A percentile compares a stretch with the other conserved stretches of the same genome.
Conservation (phyloP, 192 early-diverging fungal genomes). For the Coemansia sp. region DNA sequence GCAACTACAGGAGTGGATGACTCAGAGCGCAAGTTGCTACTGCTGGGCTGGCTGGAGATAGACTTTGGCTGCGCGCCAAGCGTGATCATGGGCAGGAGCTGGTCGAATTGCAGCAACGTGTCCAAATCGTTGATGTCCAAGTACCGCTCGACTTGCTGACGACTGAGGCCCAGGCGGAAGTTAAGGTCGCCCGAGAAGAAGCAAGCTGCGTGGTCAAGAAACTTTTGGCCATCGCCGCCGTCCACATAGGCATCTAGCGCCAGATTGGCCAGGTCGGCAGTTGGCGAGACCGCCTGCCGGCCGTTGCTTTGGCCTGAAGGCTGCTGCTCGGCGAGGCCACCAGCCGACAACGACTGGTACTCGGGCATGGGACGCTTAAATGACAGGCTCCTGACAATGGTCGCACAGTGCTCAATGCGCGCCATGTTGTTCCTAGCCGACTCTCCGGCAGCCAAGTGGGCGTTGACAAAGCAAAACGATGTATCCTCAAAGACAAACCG, state of each 20-base stretch:
- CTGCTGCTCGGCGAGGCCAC: background rate
- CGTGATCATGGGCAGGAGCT: slow-evolving; percentile 56
- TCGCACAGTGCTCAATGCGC: slow-evolving; percentile 67
- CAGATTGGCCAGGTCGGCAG: slow-evolving; percentile 61
- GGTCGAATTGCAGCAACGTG: slow-evolving; percentile 65
- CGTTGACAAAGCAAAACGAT: slow-evolving; percentile 85
- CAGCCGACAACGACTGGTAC: background rate
- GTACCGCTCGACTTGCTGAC: slow-evolving; percentile 64
- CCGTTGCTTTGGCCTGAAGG: background rate
- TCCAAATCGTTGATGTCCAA: slow-evolving; percentile 63
- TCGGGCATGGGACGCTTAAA: slow-evolving; percentile 24
- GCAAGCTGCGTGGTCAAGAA: slow-evolving; percentile 76
- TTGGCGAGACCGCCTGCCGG: slow-evolving; percentile 49
- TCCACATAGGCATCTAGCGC: slow-evolving; percentile 58
- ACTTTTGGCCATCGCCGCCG: slow-evolving; percentile 88
- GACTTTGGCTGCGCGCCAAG: slow-evolving; percentile 6
- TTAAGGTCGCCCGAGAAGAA: slow-evolving; percentile 95
- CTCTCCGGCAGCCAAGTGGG: slow-evolving; percentile 93
- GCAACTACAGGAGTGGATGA: slow-evolving; percentile 5
- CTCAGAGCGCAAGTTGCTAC: slow-evolving; percentile 12
- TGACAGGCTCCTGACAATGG: slow-evolving; percentile 55
- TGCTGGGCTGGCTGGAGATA: slow-evolving; percentile 7
- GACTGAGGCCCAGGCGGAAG: slow-evolving; percentile 82
- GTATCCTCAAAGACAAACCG: slow-evolving; percentile 83
- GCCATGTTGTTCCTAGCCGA: slow-evolving; percentile 72